A percentile compares a stretch with the other conserved stretches of the same genome.
Evolutionary conservation across 2,329 filamentous ascomycete genomes (phyloP).

Genomic region (Alternaria burnsii): DNA sequence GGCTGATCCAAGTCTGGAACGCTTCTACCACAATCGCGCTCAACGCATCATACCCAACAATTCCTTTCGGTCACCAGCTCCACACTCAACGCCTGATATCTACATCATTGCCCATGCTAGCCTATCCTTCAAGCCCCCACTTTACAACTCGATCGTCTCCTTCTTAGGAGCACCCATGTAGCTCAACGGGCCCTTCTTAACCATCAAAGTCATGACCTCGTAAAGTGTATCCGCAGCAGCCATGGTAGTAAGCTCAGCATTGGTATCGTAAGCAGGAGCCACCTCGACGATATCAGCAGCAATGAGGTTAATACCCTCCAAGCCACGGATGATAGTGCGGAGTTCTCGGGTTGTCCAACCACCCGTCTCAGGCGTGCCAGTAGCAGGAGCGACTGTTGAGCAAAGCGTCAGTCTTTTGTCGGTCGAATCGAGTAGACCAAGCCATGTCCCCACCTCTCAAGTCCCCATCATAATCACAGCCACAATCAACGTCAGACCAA

Average conservation of each 20-base stretch:
- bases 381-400: slow-evolving; percentile 70
- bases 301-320: slow-evolving; percentile 74
- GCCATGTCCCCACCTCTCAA: neutral
- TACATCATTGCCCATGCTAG: neutral
- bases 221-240: slow-evolving; percentile 75
- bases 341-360: slow-evolving; percentile 79
- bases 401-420: slow-evolving; percentile 9
- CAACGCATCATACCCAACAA: neutral
- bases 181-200: slow-evolving; percentile 76
- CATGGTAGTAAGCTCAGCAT: slow-evolving; percentile 78
- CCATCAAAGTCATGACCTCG: slow-evolving; percentile 84
- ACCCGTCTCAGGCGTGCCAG: slow-evolving; percentile 78
- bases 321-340: slow-evolving; percentile 72
- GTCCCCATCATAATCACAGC: neutral
- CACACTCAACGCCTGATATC: too few species aligned
- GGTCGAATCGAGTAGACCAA: neutral
- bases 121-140: too few species aligned
- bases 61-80: neutral
- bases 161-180: slow-evolving; percentile 51
- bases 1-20: neutral
- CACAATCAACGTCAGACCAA: neutral
- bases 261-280: slow-evolving; percentile 74
- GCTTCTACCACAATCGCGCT: neutral
- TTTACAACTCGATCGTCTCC: slow-evolving; percentile 36
- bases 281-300: slow-evolving; percentile 79